Percentiles rank a stretch among this genome's conserved stretches.
phyloP scores from a whole-genome alignment of 164 flowering plant species.

The Aristolochia contorta region DNA sequence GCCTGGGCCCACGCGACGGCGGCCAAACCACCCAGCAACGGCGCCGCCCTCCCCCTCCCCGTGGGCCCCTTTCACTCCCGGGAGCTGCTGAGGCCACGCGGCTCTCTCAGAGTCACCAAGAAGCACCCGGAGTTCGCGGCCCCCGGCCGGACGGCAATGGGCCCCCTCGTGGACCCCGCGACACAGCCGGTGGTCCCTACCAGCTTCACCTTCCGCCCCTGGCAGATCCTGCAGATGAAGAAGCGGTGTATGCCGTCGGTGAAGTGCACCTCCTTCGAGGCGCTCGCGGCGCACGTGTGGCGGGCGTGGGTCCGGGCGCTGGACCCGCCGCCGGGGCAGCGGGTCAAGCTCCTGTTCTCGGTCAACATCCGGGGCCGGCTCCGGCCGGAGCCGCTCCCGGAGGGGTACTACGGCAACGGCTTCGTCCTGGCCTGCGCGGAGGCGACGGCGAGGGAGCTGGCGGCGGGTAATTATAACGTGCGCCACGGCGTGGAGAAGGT shows the following conservation, averaged over 20 bases:
- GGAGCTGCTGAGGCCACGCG: conserved; percentile 43
- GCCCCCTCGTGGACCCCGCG: conserved; percentile 20
- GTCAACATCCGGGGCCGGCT: conserved; percentile 44
- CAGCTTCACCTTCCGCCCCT: conserved; percentile 47
- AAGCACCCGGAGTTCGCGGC: conserved; percentile 42
- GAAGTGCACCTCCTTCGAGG: conserved; percentile 86
- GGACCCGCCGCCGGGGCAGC: conserved; percentile 21
- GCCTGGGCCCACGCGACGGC: conserved; percentile 70
- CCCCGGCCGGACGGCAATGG: conserved; percentile 5
- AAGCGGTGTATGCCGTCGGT: conserved; percentile 47
- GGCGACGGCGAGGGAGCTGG: conserved; percentile 38
- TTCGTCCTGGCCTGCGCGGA: conserved; percentile 82
- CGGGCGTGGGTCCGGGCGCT: conserved; percentile 66
- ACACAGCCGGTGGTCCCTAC: conserved; percentile 54
- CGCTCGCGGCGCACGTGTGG: conserved; percentile 86
- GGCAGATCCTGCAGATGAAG: conserved; percentile 53
- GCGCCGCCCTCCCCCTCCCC: conserved; percentile 11
- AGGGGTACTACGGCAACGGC: conserved; percentile 84
- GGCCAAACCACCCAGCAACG: no score
- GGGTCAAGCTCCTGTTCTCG: conserved; percentile 78
- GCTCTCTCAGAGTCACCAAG: conserved; percentile 25
- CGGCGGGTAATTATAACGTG: conserved; percentile 26
- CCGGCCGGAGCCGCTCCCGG: conserved; percentile 34
- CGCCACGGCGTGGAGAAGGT: conserved; percentile 43
- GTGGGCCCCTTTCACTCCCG: conserved; percentile 47